These are phyloP conservation scores for Boletus sp. DNA, from an alignment of 768 basidiomycete genomes.

Conservation along the genomic window DNA sequence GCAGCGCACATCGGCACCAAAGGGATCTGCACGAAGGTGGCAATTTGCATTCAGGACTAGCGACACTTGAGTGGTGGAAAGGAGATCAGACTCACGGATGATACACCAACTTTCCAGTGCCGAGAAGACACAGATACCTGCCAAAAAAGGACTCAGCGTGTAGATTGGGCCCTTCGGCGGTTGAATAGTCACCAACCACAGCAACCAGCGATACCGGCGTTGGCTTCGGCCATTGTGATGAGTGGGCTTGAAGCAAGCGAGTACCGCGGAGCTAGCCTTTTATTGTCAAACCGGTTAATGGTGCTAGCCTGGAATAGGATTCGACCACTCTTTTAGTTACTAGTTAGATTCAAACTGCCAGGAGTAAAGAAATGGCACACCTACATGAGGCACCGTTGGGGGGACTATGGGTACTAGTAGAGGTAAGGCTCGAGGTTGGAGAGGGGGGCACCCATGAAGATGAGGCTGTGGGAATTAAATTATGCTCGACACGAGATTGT, in stretches of 20 bases:
- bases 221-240: conserved; percentile 20
- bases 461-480: too few species aligned
- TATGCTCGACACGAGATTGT: too few species aligned
- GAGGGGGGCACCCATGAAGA: too few species aligned
- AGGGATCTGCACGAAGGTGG: conserved; percentile 14
- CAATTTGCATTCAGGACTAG: not conserved
- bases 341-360: too few species aligned
- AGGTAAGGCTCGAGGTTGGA: too few species aligned
- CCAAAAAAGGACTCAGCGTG: not conserved
- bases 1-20: conserved; percentile 21
- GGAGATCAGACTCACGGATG: conserved; percentile 20
- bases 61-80: not conserved
- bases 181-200: conserved; percentile 23
- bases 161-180: not conserved
- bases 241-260: not conserved
- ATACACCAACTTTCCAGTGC: conserved; percentile 25
- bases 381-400: too few species aligned
- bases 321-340: too few species aligned
- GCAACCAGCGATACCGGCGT: conserved; percentile 7
- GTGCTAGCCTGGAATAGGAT: not conserved
- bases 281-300: not conserved
- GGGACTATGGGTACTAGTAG: too few species aligned
- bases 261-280: not conserved
- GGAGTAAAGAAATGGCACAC: too few species aligned
- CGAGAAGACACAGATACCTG: conserved; percentile 15